Evolutionary conservation across 176 grass and related monocot species (phyloP), one percentile per base, ranked within the genome.

Genomic region (Phoenix dactylifera): DNA sequence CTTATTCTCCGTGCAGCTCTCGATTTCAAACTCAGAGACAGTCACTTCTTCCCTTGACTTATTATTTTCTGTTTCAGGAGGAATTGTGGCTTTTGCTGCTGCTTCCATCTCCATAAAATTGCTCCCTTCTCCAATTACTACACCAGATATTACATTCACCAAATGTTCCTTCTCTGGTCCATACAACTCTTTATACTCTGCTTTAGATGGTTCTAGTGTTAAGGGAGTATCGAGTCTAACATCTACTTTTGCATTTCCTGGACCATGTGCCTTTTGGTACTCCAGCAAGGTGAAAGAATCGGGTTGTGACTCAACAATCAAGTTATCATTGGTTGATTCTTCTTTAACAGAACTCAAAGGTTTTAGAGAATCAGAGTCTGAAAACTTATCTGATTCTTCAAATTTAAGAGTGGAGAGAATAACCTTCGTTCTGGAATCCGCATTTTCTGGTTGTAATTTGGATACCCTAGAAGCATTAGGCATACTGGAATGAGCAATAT

Each of bases 1-100:
- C 59, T 58, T 76, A 49, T 77, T 80, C 70, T 67, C 69, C 16
- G 48, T 58, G 16, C 60, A 57, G 59, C 57, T 66, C 24, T 59
- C 35, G 7, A 57, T 83, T 54, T 66, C 50, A 48, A 67, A 64
- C 64, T 77, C 69, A 23, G 66, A 69, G 24, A 68, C 65, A 25
- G 55, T 62, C 64, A 71, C 71, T 50, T 23, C 50, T 57, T 74
- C 65, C 49, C 64, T 74, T 25, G 5, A 22, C 12, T 20, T 71
- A 15, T 19, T 73, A 70, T 59, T 59, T 53, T 32, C 26, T 22
- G 49, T 17, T 58, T 23, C 4, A 72, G 59, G 57, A 54, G 49
- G 26, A 75, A 28, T 62, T 18, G 22, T 54, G 23, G 22, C 64
- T 7, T 53, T 57, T 0, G 16, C 58, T 58, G 18, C 28, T 1